Evolutionary conservation across 441 rosid species (phyloP).

Genomic region (Gossypium davidsonii): DNA sequence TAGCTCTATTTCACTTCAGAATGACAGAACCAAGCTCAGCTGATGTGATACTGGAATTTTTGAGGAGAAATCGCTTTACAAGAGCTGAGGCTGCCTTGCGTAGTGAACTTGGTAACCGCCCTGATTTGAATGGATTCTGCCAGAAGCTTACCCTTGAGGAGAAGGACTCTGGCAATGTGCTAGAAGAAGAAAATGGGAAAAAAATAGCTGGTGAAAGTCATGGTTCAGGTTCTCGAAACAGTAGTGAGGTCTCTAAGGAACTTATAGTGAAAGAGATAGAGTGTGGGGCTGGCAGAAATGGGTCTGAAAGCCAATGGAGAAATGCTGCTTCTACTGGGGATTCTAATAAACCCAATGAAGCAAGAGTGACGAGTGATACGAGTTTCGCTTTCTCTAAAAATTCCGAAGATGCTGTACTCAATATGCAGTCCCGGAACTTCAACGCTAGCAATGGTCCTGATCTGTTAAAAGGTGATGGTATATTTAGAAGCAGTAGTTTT

Average conservation of each 20-base stretch:
- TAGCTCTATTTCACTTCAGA: slow-evolving; percentile 20
- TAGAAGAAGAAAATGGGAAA: slow-evolving; percentile 35
- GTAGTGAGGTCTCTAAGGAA: slow-evolving; percentile 52
- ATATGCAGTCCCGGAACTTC: slow-evolving; percentile 58
- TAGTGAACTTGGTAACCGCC: slow-evolving; percentile 54
- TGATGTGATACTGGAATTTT: slow-evolving; percentile 71
- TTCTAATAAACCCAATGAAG: slow-evolving; percentile 38
- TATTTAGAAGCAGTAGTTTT: slow-evolving; percentile 23
- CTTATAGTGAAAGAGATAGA: slow-evolving; percentile 85
- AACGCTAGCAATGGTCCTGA: slow-evolving; percentile 44
- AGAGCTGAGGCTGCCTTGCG: slow-evolving; percentile 93
- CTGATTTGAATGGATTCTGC: slow-evolving; percentile 73
- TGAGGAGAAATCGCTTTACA: slow-evolving; percentile 60
- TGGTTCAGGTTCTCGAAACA: slow-evolving; percentile 35
- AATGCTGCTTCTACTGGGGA: slow-evolving; percentile 44
- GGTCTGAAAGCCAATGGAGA: slow-evolving; percentile 51
- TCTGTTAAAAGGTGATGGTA: slow-evolving; percentile 35
- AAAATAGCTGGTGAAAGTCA: slow-evolving; percentile 21
- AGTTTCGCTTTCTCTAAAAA: slow-evolving; percentile 37
- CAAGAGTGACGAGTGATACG: slow-evolving; percentile 29
- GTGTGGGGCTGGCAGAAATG: slow-evolving; percentile 55
- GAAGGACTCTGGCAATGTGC: slow-evolving; percentile 32
- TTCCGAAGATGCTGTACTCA: slow-evolving; percentile 42
- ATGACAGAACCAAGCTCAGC: slow-evolving; percentile 67
- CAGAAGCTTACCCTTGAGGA: slow-evolving; percentile 54